Conservation (phyloP, 108 stramenopile species). For the Mayamaea pseudoterrestris region DNA sequence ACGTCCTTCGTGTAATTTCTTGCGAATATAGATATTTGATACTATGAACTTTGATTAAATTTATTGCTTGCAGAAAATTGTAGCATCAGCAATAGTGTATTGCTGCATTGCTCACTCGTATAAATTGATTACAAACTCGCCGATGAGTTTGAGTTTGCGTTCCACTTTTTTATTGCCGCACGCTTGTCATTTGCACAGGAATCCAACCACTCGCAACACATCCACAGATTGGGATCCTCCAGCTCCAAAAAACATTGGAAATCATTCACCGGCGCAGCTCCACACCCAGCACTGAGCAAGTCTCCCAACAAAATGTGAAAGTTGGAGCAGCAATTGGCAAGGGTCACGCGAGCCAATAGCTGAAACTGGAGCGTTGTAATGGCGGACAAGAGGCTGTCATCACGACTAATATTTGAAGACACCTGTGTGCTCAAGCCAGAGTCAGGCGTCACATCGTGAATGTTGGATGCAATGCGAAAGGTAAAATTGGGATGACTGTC, state of each 20-base stretch:
- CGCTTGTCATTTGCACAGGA: neutral
- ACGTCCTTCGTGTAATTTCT: too few relatives aligned
- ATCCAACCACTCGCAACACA: constrained; percentile 31
- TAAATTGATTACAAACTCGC: too few relatives aligned
- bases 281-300: constrained; percentile 30
- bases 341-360: constrained; percentile 9
- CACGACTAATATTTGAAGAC: too few relatives aligned
- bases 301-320: constrained; percentile 23
- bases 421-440: constrained; percentile 18
- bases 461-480: constrained; percentile 17
- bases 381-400: too few relatives aligned
- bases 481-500: constrained; percentile 6
- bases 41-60: too few relatives aligned
- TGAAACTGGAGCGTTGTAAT: constrained; percentile 22
- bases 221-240: constrained; percentile 19
- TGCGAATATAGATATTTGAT: too few relatives aligned
- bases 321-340: constrained; percentile 38
- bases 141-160: too few relatives aligned
- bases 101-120: too few relatives aligned
- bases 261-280: constrained; percentile 10
- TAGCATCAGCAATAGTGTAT: too few relatives aligned
- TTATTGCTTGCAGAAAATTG: too few relatives aligned
- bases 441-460: constrained; percentile 16
- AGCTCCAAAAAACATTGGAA: constrained; percentile 26
- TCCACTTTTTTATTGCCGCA: too few relatives aligned